Evolutionary conservation across 306 rosid species (phyloP).

Genomic region (Hippophae gyantsensis): DNA sequence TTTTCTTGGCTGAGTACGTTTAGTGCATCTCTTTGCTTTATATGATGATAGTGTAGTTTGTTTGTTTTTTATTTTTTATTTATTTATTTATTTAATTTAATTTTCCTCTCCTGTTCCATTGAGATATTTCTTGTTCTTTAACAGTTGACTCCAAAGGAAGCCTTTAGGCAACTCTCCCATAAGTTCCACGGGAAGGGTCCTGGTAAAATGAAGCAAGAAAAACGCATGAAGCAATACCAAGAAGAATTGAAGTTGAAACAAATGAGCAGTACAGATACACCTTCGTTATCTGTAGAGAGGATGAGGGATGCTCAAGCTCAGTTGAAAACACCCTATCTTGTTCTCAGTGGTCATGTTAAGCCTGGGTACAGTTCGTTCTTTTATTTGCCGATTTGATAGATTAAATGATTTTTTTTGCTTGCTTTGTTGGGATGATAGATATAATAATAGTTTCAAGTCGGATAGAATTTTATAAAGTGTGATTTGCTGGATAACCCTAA

Average conservation of each 20-base stretch:
- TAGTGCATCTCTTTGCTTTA: too few species aligned
- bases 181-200: conserved; percentile 93
- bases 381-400: background rate
- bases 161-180: conserved; percentile 66
- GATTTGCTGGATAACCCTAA: too few species aligned
- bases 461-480: too few species aligned
- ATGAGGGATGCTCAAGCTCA: conserved; percentile 94
- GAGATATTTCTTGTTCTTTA: conserved; percentile 18
- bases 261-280: conserved; percentile 91
- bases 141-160: conserved; percentile 96
- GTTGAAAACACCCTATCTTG: conserved; percentile 76
- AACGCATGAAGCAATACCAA: conserved; percentile 74
- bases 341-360: conserved; percentile 88
- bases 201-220: conserved; percentile 96
- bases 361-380: conserved; percentile 56
- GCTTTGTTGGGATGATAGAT: background rate
- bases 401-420: background rate
- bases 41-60: too few species aligned
- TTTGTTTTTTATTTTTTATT: too few species aligned
- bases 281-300: conserved; percentile 77
- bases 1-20: too few species aligned
- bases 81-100: too few species aligned
- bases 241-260: conserved; percentile 86
- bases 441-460: too few species aligned
- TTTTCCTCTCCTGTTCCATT: background rate